phyloP scores from a whole-genome alignment of 495 filamentous ascomycete species.

The Hypoxylon fragiforme region DNA sequence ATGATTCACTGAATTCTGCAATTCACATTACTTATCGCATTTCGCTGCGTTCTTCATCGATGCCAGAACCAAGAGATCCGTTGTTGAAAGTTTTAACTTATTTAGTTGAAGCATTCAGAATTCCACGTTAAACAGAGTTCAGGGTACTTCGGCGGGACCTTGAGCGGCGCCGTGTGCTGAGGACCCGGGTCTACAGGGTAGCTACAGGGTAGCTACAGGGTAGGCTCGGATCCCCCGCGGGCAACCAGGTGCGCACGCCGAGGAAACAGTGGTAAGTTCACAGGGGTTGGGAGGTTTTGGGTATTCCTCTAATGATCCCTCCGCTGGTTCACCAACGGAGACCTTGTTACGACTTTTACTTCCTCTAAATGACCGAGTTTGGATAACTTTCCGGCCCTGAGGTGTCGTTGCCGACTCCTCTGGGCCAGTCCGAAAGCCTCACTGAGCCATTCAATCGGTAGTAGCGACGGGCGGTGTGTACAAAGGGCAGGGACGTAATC shows the following conservation, averaged over 20 bases:
- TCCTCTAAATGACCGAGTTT: background rate
- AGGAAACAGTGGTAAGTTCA: background rate
- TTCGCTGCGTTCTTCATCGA: background rate
- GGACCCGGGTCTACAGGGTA: too few species aligned
- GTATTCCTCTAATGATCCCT: constrained; percentile 36
- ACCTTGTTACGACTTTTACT: background rate
- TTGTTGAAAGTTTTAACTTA: background rate
- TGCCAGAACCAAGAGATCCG: background rate
- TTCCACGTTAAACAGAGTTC: background rate
- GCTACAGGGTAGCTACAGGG: constrained; percentile 2
- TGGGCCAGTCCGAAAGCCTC: background rate
- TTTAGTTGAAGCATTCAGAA: background rate
- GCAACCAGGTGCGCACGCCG: background rate
- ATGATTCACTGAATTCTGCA: background rate
- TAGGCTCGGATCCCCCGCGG: background rate
- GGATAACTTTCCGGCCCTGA: background rate
- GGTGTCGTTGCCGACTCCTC: background rate
- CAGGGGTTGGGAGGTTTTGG: background rate
- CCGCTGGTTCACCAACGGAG: background rate
- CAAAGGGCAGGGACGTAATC: background rate
- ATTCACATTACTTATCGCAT: background rate
- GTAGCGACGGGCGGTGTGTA: background rate
- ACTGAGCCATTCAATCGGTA: background rate
- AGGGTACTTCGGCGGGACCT: background rate
- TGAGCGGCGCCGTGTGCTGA: background rate